These are phyloP conservation scores for Hymenoscyphus infarciens DNA, from an alignment of 2,329 filamentous ascomycete species.

Conservation along the genomic window DNA sequence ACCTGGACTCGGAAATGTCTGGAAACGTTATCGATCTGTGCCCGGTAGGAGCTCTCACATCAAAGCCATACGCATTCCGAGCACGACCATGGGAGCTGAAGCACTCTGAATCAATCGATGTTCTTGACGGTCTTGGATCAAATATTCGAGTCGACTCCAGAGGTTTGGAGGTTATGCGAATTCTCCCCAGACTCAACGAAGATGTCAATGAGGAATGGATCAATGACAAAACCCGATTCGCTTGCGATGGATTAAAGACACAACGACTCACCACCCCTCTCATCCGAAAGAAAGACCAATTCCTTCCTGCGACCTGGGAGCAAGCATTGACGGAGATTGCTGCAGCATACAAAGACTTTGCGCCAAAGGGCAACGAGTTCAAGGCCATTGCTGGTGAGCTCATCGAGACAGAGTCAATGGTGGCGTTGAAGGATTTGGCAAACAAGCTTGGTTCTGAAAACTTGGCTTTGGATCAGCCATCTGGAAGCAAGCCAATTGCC, in stretches of 20 bases:
- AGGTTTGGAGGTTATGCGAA: conserved; percentile 92
- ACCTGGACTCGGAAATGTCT: conserved; percentile 90
- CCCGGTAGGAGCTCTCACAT: conserved; percentile 92
- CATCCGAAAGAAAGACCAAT: conserved; percentile 83
- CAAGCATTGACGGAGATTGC: conserved; percentile 87
- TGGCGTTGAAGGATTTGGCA: conserved; percentile 94
- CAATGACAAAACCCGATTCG: conserved; percentile 96
- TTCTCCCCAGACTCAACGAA: conserved; percentile 90
- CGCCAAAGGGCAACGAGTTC: conserved; percentile 88
- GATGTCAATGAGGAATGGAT: conserved; percentile 99
- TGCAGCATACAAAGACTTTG: conserved; percentile 72
- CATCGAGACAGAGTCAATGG: conserved; percentile 86
- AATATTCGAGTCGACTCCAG: conserved; percentile 92
- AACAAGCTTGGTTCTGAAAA: conserved; percentile 98
- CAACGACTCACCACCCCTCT: conserved; percentile 92
- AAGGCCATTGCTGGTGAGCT: conserved; percentile 91
- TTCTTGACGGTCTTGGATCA: conserved; percentile 86
- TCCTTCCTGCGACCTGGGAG: conserved; percentile 92
- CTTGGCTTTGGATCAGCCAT: conserved; percentile 84
- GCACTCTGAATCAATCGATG: conserved; percentile 93
- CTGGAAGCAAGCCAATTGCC: conserved; percentile 76
- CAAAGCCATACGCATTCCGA: conserved; percentile 96
- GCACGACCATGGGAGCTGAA: conserved; percentile 96
- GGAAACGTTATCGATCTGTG: conserved; percentile 98
- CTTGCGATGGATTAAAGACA: conserved; percentile 93